Evolutionary conservation across 1,139 yeast species (phyloP), one percentile per base, ranked within the genome.

Genomic region (Yamadazyma mexicana): DNA sequence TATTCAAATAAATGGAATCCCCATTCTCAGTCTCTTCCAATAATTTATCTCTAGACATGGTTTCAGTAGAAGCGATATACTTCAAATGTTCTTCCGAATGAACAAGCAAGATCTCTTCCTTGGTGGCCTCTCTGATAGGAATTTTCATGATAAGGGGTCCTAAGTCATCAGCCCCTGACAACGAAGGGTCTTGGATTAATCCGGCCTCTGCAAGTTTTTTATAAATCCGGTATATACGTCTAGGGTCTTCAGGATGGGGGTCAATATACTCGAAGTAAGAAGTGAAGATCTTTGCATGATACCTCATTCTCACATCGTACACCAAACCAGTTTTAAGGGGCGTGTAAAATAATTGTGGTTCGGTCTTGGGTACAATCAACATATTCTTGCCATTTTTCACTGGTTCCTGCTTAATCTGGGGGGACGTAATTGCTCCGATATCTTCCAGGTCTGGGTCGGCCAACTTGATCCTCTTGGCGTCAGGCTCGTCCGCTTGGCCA

Each of bases 211-310:
- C 98, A 36, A 94, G 73, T 34, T 87, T 85, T 62, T 92, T 88
- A 66, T 92, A 94, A 35, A 94, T 87, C 43, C 98, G 77, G 62
- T 91, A 92, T 34, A 92, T 92, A 50, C 99, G 80, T 46, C 98
- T 78, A 10, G 99, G 99, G 57, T 94, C 98, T 61, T 94, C 99
- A 4, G 99, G 99, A 59, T 94, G 99, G 2, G 98, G 98, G 57
- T 94, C 98, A 37, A 91, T 88, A 61, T 92, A 92, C 59, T 91
- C 97, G 52, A 81, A 87, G 49, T 92, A 88, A 5, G 95, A 85
- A 2, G 96, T 87, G 62, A 87, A 91, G 41, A 92, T 84, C 58
- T 89, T 88, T 31, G 97, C 96, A 58, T 94, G 99, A 61, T 91
- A 92, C 46, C 98, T 75, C 98, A 94, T 92, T 45, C 98, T 75